Conservation (phyloP, 495 filamentous ascomycete genomes). For the Trichocladium uniseriatum region DNA sequence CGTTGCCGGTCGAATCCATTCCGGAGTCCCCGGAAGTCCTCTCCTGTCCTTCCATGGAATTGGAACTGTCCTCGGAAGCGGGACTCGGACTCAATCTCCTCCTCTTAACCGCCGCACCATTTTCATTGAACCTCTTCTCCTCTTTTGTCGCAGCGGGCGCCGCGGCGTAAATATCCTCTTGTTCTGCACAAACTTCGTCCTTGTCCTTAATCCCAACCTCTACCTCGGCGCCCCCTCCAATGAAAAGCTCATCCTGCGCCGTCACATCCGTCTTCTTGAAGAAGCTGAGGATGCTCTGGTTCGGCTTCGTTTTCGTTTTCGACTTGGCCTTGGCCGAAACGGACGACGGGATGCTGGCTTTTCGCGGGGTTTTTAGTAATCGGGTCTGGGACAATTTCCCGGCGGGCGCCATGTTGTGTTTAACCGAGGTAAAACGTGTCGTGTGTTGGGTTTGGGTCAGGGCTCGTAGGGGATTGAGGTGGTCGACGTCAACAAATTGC, state of each 20-base stretch:
- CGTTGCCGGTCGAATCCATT: too few species aligned
- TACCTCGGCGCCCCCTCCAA: slow-evolving; percentile 7
- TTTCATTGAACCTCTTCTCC: slow-evolving; percentile 44
- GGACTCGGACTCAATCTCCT: slow-evolving; percentile 26
- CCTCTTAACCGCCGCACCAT: slow-evolving; percentile 34
- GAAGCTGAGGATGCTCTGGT: slow-evolving; percentile 70
- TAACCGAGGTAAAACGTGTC: not conserved
- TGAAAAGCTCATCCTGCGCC: slow-evolving; percentile 25
- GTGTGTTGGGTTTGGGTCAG: not conserved
- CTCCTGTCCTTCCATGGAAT: too few species aligned
- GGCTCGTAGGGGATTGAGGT: not conserved
- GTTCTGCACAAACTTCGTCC: too few species aligned
- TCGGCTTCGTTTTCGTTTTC: slow-evolving; percentile 33
- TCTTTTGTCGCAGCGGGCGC: not conserved
- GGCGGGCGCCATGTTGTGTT: not conserved
- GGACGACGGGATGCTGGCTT: not conserved
- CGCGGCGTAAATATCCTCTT: not conserved
- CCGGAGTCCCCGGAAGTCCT: too few species aligned
- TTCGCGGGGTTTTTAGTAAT: not conserved
- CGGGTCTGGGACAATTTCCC: not conserved
- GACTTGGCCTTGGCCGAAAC: slow-evolving; percentile 11
- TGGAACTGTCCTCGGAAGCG: not conserved
- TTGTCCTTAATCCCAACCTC: too few species aligned
- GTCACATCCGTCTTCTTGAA: slow-evolving; percentile 64
- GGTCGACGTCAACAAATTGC: not conserved